Evolutionary conservation across 2,329 filamentous ascomycete species (phyloP).

Genomic region (Ceratocystis variospora): DNA sequence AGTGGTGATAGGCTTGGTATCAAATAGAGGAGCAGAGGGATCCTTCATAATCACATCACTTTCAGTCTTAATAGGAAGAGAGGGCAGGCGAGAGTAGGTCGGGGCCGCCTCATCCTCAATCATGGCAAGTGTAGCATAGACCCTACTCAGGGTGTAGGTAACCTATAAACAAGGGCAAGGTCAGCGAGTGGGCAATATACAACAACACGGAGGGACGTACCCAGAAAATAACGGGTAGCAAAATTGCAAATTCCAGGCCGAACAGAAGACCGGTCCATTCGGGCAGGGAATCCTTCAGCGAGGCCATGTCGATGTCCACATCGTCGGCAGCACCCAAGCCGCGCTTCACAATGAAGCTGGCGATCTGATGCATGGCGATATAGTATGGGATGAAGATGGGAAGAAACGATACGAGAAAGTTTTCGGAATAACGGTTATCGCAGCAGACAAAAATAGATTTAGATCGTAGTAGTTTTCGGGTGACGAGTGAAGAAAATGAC

Average conservation of each 20-base stretch:
- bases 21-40: constrained; percentile 24
- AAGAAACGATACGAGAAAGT: not conserved
- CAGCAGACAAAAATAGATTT: not conserved
- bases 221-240: constrained; percentile 14
- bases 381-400: not conserved
- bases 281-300: constrained; percentile 1
- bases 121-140: constrained; percentile 43
- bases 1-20: constrained; percentile 33
- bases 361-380: constrained; percentile 7
- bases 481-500: not conserved
- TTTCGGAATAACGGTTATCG: not conserved
- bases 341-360: constrained; percentile 4
- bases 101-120: constrained; percentile 45
- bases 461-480: too few species aligned
- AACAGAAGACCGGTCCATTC: constrained; percentile 6
- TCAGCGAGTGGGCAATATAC: not conserved
- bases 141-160: constrained; percentile 36
- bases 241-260: constrained; percentile 1
- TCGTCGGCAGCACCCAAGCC: not conserved
- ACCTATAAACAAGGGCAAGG: constrained; percentile 26
- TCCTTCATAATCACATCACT: constrained; percentile 23
- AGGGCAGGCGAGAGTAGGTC: constrained; percentile 38
- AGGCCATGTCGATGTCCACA: constrained; percentile 6
- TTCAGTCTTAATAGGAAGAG: constrained; percentile 27
- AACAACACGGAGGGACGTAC: constrained; percentile 1